phyloP scores from a whole-genome alignment of 345 rosid species.

The Salix caprea region DNA sequence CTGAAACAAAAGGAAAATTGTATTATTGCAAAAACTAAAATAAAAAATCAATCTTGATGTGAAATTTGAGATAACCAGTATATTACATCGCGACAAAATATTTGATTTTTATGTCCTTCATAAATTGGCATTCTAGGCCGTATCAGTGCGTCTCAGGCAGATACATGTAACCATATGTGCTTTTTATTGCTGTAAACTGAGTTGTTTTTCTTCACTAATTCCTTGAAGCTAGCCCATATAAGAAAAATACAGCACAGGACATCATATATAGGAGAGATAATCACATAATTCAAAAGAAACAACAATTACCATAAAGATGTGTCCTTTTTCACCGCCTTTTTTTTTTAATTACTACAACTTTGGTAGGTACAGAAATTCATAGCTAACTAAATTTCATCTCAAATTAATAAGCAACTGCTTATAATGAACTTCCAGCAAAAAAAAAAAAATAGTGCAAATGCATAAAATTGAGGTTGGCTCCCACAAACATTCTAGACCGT shows the following conservation, averaged over 20 bases:
- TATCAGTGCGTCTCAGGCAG: not conserved
- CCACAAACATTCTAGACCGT: not conserved
- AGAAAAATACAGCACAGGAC: constrained; percentile 8
- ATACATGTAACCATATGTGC: not conserved
- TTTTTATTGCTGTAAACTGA: not conserved
- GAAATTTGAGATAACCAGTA: not conserved
- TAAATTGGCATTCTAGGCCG: constrained; percentile 2
- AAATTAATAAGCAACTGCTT: not conserved
- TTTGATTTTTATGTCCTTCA: not conserved
- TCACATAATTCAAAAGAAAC: not conserved
- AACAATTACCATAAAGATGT: constrained; percentile 4
- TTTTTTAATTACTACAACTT: not conserved
- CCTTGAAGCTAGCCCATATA: not conserved
- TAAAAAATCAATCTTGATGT: not conserved
- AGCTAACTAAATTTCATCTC: not conserved
- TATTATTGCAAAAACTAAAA: not conserved
- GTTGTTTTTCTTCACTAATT: constrained; percentile 1
- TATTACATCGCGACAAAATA: not conserved
- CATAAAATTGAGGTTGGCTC: not conserved
- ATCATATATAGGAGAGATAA: not conserved
- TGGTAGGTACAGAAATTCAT: not conserved
- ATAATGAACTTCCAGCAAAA: not conserved
- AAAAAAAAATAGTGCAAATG: not conserved
- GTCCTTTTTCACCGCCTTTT: not conserved
- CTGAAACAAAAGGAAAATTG: not conserved